Percentiles rank a stretch among this genome's conserved stretches.
Conservation (phyloP, 2,329 filamentous ascomycete genomes). For the Aspergillus sp. region DNA sequence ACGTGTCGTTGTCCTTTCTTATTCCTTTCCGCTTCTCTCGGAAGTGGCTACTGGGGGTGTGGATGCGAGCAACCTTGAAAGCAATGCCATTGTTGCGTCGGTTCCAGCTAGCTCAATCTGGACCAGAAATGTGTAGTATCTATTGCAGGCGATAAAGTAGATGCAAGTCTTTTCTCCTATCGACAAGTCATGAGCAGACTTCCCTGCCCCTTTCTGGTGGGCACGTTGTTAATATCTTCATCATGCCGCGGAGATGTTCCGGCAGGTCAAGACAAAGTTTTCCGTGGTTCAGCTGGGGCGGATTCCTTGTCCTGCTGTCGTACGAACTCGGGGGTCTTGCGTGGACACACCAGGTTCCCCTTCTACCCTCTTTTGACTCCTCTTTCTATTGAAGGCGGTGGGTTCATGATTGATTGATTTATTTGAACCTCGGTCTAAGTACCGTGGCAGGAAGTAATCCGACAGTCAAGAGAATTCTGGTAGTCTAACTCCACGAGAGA, state of each 20-base stretch:
- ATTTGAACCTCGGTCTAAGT: neutral
- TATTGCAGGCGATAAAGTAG: neutral
- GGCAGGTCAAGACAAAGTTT: constrained; percentile 6
- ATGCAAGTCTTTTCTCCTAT: neutral
- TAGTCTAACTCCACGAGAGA: too few species aligned
- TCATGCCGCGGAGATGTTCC: constrained; percentile 11
- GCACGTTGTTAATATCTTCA: neutral
- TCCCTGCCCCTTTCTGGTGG: neutral
- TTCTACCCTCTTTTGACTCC: too few species aligned
- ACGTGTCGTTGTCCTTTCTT: neutral
- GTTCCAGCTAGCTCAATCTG: neutral
- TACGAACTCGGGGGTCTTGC: neutral
- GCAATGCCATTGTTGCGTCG: neutral
- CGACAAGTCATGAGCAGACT: neutral
- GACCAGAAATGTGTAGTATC: neutral
- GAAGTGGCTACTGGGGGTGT: neutral
- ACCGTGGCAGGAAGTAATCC: neutral
- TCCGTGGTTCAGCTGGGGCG: constrained; percentile 8
- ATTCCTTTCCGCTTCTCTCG: neutral
- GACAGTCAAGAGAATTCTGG: too few species aligned
- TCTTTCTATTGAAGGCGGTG: neutral
- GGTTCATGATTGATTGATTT: neutral
- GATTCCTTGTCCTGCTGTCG: constrained; percentile 8
- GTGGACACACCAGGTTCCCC: too few species aligned
- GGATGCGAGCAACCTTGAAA: neutral